phyloP scores from a whole-genome alignment of 805 yeast species.

The Cyberlindnera xylosilytica region DNA sequence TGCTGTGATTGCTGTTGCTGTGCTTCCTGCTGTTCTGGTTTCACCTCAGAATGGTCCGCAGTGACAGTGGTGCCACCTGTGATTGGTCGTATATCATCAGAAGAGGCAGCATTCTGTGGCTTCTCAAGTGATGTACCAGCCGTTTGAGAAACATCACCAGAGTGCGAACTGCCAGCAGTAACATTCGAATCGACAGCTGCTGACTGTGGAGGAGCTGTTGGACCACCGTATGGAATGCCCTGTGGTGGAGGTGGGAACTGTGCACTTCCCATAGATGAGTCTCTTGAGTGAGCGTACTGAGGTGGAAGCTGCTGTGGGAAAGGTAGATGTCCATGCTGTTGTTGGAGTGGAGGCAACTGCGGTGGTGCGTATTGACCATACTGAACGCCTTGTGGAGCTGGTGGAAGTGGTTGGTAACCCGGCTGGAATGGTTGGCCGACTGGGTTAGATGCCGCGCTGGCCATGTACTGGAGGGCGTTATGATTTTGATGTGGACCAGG shows the following conservation, averaged over 20 bases:
- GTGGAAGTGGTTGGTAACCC: conserved; percentile 9
- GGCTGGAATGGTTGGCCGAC: conserved; percentile 1
- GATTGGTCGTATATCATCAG: conserved; percentile 13
- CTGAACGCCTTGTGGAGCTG: conserved; percentile 3
- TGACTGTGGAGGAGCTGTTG: conserved; percentile 3
- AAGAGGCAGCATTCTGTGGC: conserved; percentile 3
- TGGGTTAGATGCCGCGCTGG: conserved; percentile 12
- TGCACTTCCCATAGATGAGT: conserved; percentile 14
- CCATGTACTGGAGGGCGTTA: conserved; percentile 20
- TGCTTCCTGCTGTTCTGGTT: conserved; percentile 9
- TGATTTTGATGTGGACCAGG: conserved; percentile 22
- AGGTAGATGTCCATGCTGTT: conserved; percentile 11
- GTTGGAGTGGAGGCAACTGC: conserved; percentile 21
- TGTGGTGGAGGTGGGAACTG: conserved; percentile 12
- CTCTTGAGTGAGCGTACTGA: conserved; percentile 15
- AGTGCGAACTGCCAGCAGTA: conserved; percentile 2
- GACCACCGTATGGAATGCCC: conserved; percentile 7
- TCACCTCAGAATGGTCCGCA: conserved; percentile 21
- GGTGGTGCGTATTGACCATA: conserved; percentile 12
- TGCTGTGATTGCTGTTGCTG: conserved; percentile 12
- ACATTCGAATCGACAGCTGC: conserved; percentile 1
- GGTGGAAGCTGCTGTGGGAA: conserved; percentile 12
- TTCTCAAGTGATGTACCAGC: conserved; percentile 7
- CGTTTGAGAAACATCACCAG: background rate
- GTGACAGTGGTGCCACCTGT: conserved; percentile 18